phyloP scores from a whole-genome alignment of 108 stramenopile species.

The Hondaea fermentalgiana region DNA sequence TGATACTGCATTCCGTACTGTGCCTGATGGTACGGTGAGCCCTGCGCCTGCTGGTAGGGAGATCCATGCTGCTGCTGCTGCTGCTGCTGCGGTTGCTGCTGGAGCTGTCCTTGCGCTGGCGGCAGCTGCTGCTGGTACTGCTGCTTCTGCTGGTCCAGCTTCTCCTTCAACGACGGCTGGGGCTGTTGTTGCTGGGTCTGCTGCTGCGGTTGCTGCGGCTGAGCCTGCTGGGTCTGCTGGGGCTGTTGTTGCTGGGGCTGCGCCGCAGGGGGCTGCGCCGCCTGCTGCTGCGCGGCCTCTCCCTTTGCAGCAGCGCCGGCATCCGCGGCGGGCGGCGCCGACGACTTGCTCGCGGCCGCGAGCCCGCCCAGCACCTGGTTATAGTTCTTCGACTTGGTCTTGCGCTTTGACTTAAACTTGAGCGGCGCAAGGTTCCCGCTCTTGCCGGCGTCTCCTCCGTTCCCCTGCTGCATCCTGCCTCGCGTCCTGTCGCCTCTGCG shows the following conservation, averaged over 20 bases:
- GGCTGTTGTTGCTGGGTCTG: not conserved
- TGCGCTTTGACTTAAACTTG: not conserved
- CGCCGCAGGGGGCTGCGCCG: not conserved
- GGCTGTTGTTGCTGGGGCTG: not conserved
- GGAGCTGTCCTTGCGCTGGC: not conserved
- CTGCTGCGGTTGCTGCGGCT: not conserved
- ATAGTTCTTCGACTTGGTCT: conserved; percentile 7
- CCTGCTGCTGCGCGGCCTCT: not conserved
- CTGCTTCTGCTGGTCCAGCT: not conserved
- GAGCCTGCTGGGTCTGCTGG: not conserved
- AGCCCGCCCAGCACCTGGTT: not conserved
- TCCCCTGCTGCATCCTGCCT: not conserved
- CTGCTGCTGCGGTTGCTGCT: not conserved
- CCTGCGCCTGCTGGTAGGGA: not conserved
- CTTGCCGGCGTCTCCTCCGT: not conserved
- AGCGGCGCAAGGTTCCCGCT: not conserved
- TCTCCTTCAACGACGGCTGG: not conserved
- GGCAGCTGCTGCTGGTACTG: not conserved
- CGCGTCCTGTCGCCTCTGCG: too few relatives aligned
- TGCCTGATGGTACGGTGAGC: not conserved
- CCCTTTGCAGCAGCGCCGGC: not conserved
- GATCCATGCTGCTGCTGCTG: not conserved
- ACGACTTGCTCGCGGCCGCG: not conserved
- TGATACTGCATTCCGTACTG: not conserved
- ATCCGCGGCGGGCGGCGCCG: not conserved